Evolutionary conservation across 2,329 filamentous ascomycete species (phyloP), one percentile per base, ranked within the genome.

Genomic region (Aureobasidium sp.): DNA sequence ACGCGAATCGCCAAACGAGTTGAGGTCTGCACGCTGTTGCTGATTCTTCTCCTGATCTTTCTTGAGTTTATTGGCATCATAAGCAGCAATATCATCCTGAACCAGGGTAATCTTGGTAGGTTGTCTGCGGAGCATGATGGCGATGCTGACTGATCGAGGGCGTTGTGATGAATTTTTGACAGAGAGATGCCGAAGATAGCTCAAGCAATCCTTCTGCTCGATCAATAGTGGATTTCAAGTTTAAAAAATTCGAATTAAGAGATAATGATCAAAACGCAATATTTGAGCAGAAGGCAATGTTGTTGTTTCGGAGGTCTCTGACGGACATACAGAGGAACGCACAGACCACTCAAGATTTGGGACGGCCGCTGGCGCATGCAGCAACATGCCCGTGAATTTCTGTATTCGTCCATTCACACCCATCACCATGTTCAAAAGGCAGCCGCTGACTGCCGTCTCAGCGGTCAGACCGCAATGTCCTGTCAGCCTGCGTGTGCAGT

Each of bases 81-180:
- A 74, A 12, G 66, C 67, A 12, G 66, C 63, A 26, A 74, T 66
- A 57, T 74, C 73, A 20, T 73, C 72, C n/a, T 67, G 64, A 15
- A 70, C 71, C 26, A 74, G 68, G 8, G 67, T 67, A 48, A 74
- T 70, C 48, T 72, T 73, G 9, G 73, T 74, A 5, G 72, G 64
- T 42, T 71, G 70, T 17, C 73, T 70, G 32, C 72, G 72, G 2
- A 74, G 66, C 73, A 74, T 74, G 46, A 47, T 63, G 50, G 47
- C 39, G 39, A 8, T 48, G 44, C 29, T 48, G 47, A 51, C 29
- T 48, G 47, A 51, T 36, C 2, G 29, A 36, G 1, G 17, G 17
- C 2, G 29, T 51, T 36, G 29, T 51, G 13, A 36, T 34, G 47
- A 34, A 36, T n/a, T 2, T 9, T 1, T 13, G 20, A 0, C 2